phyloP scores from a whole-genome alignment of 768 basidiomycete genomes.

The Tricholoma terreum region DNA sequence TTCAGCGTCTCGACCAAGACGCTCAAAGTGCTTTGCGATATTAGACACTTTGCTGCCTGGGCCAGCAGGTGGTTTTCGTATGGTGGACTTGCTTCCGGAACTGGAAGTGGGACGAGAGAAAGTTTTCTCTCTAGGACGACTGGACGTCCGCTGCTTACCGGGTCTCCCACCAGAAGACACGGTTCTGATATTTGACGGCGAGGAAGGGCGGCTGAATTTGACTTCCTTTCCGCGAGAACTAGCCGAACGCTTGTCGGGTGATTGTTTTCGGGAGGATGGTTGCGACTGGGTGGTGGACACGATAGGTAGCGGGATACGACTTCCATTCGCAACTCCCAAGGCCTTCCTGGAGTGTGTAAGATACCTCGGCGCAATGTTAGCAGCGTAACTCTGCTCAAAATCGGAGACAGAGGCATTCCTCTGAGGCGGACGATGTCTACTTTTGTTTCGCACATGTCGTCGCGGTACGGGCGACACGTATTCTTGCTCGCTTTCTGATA shows the following conservation, averaged over 20 bases:
- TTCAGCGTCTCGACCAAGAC: conserved; percentile 71
- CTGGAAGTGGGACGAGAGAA: conserved; percentile 43
- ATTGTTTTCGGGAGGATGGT: conserved; percentile 59
- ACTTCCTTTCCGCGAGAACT: conserved; percentile 37
- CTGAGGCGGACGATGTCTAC: conserved; percentile 46
- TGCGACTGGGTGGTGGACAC: conserved; percentile 52
- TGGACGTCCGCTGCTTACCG: conserved; percentile 35
- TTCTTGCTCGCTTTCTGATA: conserved; percentile 85
- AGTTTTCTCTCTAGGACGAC: conserved; percentile 39
- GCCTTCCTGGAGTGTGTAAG: conserved; percentile 53
- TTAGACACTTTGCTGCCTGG: conserved; percentile 75
- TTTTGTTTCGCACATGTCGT: conserved; percentile 44
- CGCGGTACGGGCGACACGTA: conserved; percentile 36
- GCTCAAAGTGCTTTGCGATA: conserved; percentile 89
- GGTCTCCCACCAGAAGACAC: conserved; percentile 29
- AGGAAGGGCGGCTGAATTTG: conserved; percentile 43
- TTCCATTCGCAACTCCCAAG: conserved; percentile 30
- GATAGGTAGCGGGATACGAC: conserved; percentile 55
- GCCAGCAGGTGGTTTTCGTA: conserved; percentile 49
- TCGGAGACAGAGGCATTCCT: conserved; percentile 72
- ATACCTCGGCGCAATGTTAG: conserved; percentile 83
- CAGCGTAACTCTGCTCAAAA: conserved; percentile 89
- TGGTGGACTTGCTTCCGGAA: conserved; percentile 45
- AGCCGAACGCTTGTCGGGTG: conserved; percentile 65
- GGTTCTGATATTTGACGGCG: conserved; percentile 37